A percentile compares a stretch with the other conserved stretches of the same genome.
phyloP scores from a whole-genome alignment of 1,284 basidiomycete species.

The Sporisorium graminicola region DNA sequence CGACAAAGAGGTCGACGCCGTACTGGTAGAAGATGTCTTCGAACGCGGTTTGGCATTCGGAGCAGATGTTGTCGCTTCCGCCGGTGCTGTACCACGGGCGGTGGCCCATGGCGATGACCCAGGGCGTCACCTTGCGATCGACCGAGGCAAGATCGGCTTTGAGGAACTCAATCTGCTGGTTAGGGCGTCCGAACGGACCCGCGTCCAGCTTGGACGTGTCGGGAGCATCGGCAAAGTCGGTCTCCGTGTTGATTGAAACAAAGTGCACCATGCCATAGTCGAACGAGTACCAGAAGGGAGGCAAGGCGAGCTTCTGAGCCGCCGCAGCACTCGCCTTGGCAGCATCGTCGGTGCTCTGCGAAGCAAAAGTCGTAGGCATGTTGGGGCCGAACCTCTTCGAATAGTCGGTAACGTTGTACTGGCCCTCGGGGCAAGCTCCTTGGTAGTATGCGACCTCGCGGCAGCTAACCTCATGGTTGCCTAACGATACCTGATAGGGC shows the following conservation, averaged over 20 bases:
- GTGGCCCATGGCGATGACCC: slow-evolving; percentile 70
- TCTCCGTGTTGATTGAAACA: slow-evolving; percentile 60
- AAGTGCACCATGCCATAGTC: slow-evolving; percentile 59
- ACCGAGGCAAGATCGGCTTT: slow-evolving; percentile 68
- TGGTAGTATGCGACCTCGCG: slow-evolving; percentile 20
- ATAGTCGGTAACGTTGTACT: slow-evolving; percentile 59
- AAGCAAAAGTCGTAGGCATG: slow-evolving; percentile 46
- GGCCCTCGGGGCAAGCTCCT: slow-evolving; percentile 47
- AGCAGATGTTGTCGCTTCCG: slow-evolving; percentile 52
- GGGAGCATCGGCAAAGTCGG: slow-evolving; percentile 51
- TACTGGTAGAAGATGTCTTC: slow-evolving; percentile 68
- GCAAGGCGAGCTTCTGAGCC: slow-evolving; percentile 23
- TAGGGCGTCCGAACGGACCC: slow-evolving; percentile 25
- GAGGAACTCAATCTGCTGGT: slow-evolving; percentile 54
- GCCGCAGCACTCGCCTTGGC: slow-evolving; percentile 15
- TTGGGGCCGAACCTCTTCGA: slow-evolving; percentile 32
- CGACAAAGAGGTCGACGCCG: slow-evolving; percentile 67
- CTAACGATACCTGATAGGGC: slow-evolving; percentile 55
- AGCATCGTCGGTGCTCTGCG: slow-evolving; percentile 10
- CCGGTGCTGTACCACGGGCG: slow-evolving; percentile 62
- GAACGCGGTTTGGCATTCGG: slow-evolving; percentile 68
- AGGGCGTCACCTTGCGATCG: slow-evolving; percentile 70
- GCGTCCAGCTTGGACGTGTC: slow-evolving; percentile 46
- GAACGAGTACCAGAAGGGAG: slow-evolving; percentile 54
- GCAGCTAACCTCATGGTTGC: slow-evolving; percentile 60